Evolutionary conservation across 2,329 filamentous ascomycete genomes (phyloP).

Genomic region (Teratosphaeria zuluensis): DNA sequence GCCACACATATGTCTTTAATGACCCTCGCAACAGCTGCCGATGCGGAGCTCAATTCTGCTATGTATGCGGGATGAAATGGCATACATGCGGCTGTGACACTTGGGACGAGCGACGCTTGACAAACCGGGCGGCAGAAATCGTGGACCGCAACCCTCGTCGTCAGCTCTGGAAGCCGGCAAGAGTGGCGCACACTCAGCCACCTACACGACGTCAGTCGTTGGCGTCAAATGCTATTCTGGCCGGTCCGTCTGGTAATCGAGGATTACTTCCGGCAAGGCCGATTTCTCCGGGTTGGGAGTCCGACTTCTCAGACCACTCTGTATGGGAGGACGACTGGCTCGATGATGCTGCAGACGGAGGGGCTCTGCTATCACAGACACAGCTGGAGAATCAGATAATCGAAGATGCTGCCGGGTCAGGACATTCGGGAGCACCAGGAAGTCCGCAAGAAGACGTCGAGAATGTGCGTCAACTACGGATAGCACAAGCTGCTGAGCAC

Average conservation of each 20-base stretch:
- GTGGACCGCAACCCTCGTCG: conserved; percentile 7
- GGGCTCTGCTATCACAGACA: neutral
- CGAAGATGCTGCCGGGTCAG: neutral
- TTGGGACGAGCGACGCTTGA: conserved; percentile 14
- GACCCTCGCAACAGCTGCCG: conserved; percentile 12
- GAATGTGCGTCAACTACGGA: conserved; percentile 22
- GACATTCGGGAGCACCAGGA: neutral
- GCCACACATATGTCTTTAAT: conserved; percentile 21
- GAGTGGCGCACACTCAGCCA: conserved; percentile 5
- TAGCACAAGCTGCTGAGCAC: conserved; percentile 17
- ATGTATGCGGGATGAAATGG: conserved; percentile 18
- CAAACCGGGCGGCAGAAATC: conserved; percentile 7
- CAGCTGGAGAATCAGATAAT: neutral
- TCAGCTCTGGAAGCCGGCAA: conserved; percentile 7
- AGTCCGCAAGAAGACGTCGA: neutral
- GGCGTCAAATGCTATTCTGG: neutral
- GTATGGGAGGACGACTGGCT: conserved; percentile 11
- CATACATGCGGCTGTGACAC: conserved; percentile 17
- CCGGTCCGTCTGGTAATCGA: neutral
- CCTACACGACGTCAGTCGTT: neutral
- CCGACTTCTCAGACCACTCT: conserved; percentile 9
- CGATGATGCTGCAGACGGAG: neutral
- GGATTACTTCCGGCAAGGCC: neutral
- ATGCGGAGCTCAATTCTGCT: conserved; percentile 23
- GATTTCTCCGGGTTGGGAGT: conserved; percentile 1